Base-by-base conservation (phyloP, 495 filamentous ascomycete genomes). In the Pseudevernia furfuracea region DNA sequence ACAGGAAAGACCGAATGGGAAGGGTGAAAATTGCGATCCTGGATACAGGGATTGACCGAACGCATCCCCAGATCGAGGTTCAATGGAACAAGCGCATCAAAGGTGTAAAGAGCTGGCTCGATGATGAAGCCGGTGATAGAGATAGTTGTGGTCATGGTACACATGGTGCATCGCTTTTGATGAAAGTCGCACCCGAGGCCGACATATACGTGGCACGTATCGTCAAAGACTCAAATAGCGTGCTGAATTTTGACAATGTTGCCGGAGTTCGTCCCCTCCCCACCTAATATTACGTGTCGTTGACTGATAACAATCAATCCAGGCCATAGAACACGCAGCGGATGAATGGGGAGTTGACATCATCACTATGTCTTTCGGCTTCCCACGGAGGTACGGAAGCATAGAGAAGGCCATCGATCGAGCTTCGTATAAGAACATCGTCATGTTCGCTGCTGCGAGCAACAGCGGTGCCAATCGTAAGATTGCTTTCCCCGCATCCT, bases 301-400 rank as follows among this genome's bases (percentile, higher is more conserved):
- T n/a, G 0, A 23, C 37, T 21, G 25, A 25, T 23, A 21, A 43
- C 21, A 49, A 39, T 23, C n/a, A 32, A 8, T 39, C 15, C 41
- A 73, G 71, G 71, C 71, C 12, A 72, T 73, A 25, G 44, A 59
- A 15, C 61, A 68, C 43, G 71, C 71, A 37, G 58, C 63, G 14
- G 21, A 56, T 7, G 56, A 62, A 21, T 65, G 71, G 71, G 58
- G 64, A 19, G 71, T 71, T 1, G 64, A 72, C 49, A 71, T 73
- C n/a, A 73, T 73, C 30, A 60, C 56, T 32, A 73, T 71, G 71
- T 73, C 69, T 6, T 73, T 73, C 60, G 69, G 66, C 11, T 67
- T 71, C n/a, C 21, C 39, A 10, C 21, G 46, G 36, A 28, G 61
- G 2, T 37, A 69, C 30, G 10, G 19, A 10, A 36, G 17, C 19